phyloP scores from a whole-genome alignment of 2,329 filamentous ascomycete genomes.

The Aspergillus latus region DNA sequence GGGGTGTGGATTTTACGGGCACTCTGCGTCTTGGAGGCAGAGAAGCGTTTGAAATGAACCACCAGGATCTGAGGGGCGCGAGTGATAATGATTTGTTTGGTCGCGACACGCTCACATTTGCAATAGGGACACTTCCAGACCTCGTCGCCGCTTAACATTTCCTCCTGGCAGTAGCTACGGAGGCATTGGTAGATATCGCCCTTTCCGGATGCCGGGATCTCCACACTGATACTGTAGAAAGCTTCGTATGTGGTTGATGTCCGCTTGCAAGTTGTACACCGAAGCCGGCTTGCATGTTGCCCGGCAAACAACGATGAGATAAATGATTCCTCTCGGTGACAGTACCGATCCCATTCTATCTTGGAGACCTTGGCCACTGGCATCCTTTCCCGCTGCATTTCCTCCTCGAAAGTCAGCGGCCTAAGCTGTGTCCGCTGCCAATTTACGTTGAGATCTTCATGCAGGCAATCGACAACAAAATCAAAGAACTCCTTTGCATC shows the following conservation, averaged over 20 bases:
- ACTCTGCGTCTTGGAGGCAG: conserved; percentile 55
- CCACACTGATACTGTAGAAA: conserved; percentile 70
- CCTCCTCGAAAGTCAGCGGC: conserved; percentile 59
- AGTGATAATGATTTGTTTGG: conserved; percentile 71
- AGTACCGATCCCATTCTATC: conserved; percentile 73
- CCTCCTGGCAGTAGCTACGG: conserved; percentile 66
- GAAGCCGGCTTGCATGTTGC: conserved; percentile 62
- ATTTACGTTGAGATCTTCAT: conserved; percentile 78
- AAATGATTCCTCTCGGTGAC: conserved; percentile 69
- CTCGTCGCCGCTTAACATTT: conserved; percentile 66
- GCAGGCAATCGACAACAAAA: conserved; percentile 76
- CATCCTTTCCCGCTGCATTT: conserved; percentile 60
- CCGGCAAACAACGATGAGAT: conserved; percentile 78
- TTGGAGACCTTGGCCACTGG: conserved; percentile 65
- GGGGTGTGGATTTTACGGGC: conserved; percentile 68
- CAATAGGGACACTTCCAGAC: conserved; percentile 74
- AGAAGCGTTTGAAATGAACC: conserved; percentile 72
- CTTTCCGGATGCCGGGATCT: conserved; percentile 63
- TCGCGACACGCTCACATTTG: conserved; percentile 64
- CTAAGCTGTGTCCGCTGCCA: conserved; percentile 61
- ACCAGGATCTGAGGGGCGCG: conserved; percentile 78
- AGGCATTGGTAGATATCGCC: conserved; percentile 68
- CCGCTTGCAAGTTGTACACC: conserved; percentile 60
- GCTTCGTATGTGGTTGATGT: conserved; percentile 68
- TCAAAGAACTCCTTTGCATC: conserved; percentile 88